phyloP scores from a whole-genome alignment of 257 asterid genomes.

The Buddleja alternifolia region DNA sequence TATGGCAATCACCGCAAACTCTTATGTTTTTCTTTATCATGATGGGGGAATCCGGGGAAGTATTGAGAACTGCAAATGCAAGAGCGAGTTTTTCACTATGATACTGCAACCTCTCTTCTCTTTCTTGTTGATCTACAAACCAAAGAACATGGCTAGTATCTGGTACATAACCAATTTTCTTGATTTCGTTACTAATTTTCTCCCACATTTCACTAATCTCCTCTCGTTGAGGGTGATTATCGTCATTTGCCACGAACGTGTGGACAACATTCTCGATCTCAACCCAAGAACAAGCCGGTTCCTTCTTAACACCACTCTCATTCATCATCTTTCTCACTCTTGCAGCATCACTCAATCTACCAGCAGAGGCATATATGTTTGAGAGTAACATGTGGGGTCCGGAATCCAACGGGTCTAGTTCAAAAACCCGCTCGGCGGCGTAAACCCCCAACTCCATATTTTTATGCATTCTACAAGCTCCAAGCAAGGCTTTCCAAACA shows the following conservation, averaged over 20 bases:
- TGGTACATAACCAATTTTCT: constrained; percentile 69
- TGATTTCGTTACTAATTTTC: constrained; percentile 52
- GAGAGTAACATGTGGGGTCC: constrained; percentile 82
- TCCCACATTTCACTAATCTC: constrained; percentile 68
- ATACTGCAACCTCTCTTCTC: constrained; percentile 67
- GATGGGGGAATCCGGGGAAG: constrained; percentile 52
- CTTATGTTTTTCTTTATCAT: constrained; percentile 83
- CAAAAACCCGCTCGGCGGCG: constrained; percentile 81
- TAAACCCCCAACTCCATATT: constrained; percentile 66
- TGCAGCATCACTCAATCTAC: constrained; percentile 69
- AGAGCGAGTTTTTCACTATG: constrained; percentile 88
- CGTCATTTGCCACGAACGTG: constrained; percentile 74
- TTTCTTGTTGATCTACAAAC: constrained; percentile 63
- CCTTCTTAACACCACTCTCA: constrained; percentile 77
- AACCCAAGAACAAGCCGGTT: constrained; percentile 94
- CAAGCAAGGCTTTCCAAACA: constrained; percentile 83
- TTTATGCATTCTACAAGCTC: constrained; percentile 85
- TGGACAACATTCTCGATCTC: constrained; percentile 75
- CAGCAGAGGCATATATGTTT: constrained; percentile 76
- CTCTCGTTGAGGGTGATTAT: constrained; percentile 63
- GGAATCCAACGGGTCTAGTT: constrained; percentile 80
- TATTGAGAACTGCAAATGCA: constrained; percentile 70
- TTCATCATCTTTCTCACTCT: constrained; percentile 77
- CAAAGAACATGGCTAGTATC: constrained; percentile 79
- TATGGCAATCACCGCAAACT: constrained; percentile 86